A percentile compares a stretch with the other conserved stretches of the same genome.
These are phyloP conservation scores for Tripterygium wilfordii DNA, from an alignment of 177 flowering plant genomes.

Conservation along the genomic window DNA sequence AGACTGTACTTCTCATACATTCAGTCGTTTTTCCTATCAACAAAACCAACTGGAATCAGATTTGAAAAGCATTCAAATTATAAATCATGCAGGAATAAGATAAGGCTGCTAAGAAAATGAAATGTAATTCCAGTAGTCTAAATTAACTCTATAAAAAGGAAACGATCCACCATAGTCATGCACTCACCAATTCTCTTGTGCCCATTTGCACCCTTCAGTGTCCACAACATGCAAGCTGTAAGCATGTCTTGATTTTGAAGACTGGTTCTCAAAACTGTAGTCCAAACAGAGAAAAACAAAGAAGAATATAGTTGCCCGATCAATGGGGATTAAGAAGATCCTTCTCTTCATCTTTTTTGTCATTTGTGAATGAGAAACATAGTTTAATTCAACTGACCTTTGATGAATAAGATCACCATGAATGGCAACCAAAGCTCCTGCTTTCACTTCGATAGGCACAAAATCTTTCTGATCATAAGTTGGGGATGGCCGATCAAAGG, in stretches of 20 bases:
- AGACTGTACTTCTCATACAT: too few species aligned
- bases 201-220: conserved; percentile 86
- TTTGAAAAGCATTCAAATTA: too few species aligned
- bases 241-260: conserved; percentile 91
- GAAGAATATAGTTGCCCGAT: not conserved
- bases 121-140: not conserved
- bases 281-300: not conserved
- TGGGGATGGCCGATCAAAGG: conserved; percentile 83
- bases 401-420: conserved; percentile 96
- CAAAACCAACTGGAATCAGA: too few species aligned
- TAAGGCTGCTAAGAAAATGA: not conserved
- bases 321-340: not conserved
- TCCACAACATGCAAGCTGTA: conserved; percentile 93
- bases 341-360: not conserved
- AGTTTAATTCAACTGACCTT: conserved; percentile 39
- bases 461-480: conserved; percentile 77
- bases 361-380: not conserved
- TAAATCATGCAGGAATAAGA: too few species aligned
- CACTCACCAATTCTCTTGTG: conserved; percentile 77
- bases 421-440: conserved; percentile 85
- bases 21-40: too few species aligned
- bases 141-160: not conserved
- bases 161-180: not conserved
- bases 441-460: conserved; percentile 86
- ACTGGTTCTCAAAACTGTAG: conserved; percentile 82